Base-by-base conservation (phyloP, 306 rosid species). In the Trifolium pratense region DNA sequence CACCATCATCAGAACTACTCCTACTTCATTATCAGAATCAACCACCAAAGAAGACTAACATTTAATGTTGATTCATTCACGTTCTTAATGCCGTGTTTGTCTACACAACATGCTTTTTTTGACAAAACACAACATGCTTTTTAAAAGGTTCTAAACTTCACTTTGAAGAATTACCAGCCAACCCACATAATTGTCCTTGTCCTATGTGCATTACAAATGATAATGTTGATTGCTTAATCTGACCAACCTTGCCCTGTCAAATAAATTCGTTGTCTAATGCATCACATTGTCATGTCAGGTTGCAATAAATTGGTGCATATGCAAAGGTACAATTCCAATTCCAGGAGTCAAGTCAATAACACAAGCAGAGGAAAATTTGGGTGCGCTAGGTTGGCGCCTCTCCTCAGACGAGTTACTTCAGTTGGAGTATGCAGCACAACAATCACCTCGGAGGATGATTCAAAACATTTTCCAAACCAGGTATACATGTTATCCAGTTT, bases 301-400 rank as follows among this genome's bases (percentile, higher is more conserved):
- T 60, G 98, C 98, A 23, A 89, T 91, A 84, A 94, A 94, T 62
- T 94, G 98, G 98, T 94, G 98, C 75, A 87, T 88, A 34, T 71
- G 90, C 82, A 91, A 89, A 75, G 99, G 95, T 7, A 71, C 90
- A 8, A 78, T 89, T 52, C 97, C 97, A n/a, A 91, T 94, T 72
- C 93, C 99, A 3, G 97, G 99, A 81, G 92, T 87, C 2, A 94
- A 94, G 87, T 83, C 93, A n/a, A 74, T 89, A 55, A 84, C 76
- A 80, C 99, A 94, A 78, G 91, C 88, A 31, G 40, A 86, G 74
- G 99, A 94, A 56, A 94, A 94, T 75, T 59, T 94, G 78, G 97
- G 98, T 1, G 97, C 98, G 80, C 85, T 94, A 5, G 89, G 92
- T 11, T 94, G 99, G 97, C 85, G 78, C 45, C 89, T 94, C 18